These are phyloP conservation scores for Hyaloperonospora arabidopsidis DNA, from an alignment of 352 stramenopile genomes.

Conservation along the genomic window DNA sequence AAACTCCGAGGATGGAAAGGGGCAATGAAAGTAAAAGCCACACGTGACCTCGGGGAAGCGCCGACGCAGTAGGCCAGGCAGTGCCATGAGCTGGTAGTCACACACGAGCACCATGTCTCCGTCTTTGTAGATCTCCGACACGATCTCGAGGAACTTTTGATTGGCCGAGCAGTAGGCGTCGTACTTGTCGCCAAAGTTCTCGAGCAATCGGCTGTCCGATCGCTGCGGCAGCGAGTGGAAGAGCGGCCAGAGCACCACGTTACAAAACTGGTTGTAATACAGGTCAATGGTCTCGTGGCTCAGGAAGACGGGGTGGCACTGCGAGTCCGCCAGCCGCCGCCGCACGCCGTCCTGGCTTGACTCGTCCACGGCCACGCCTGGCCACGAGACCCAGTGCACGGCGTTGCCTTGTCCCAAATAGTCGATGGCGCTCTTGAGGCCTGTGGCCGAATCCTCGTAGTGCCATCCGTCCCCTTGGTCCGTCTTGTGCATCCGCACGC, in stretches of 20 bases:
- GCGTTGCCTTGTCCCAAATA: constrained; percentile 65
- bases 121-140: constrained; percentile 77
- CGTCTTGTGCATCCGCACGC: constrained; percentile 71
- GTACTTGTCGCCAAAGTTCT: constrained; percentile 84
- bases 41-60: constrained; percentile 74
- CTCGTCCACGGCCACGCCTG: constrained; percentile 69
- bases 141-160: constrained; percentile 75
- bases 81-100: constrained; percentile 86
- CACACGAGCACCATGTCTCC: constrained; percentile 84
- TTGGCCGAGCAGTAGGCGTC: constrained; percentile 85
- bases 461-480: constrained; percentile 65
- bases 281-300: constrained; percentile 66
- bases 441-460: constrained; percentile 55
- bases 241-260: constrained; percentile 85
- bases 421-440: constrained; percentile 71
- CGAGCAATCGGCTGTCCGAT: constrained; percentile 54
- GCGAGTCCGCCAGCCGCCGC: constrained; percentile 65
- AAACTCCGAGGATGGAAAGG: constrained; percentile 87
- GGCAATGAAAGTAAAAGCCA: constrained; percentile 86
- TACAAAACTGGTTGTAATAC: constrained; percentile 87
- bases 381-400: constrained; percentile 88
- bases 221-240: constrained; percentile 86
- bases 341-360: constrained; percentile 70
- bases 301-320: constrained; percentile 84
- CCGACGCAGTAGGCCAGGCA: constrained; percentile 66